Percentiles rank a stretch among this genome's conserved stretches.
phyloP scores from a whole-genome alignment of 345 rosid genomes.

The Linum trigynum region DNA sequence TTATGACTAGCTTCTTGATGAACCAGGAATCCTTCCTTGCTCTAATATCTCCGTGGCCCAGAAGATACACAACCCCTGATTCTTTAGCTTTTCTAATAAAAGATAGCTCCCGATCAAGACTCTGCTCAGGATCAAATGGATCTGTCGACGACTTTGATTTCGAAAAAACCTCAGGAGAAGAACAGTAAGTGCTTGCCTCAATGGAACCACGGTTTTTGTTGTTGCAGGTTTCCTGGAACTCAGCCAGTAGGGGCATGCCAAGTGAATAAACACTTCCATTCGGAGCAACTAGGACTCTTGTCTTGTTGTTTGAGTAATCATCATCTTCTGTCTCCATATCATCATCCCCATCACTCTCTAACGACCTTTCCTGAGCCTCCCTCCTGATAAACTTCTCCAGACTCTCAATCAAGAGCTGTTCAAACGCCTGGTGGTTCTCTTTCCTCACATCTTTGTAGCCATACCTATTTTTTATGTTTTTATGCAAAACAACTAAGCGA shows the following conservation, averaged over 20 bases:
- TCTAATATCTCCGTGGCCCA: slow-evolving; percentile 94
- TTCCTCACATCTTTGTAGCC: slow-evolving; percentile 94
- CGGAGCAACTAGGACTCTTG: slow-evolving; percentile 77
- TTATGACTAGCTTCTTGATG: slow-evolving; percentile 79
- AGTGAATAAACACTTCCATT: slow-evolving; percentile 89
- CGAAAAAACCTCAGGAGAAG: slow-evolving; percentile 29
- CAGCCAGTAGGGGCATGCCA: slow-evolving; percentile 71
- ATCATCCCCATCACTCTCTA: slow-evolving; percentile 79
- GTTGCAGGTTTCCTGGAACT: slow-evolving; percentile 33
- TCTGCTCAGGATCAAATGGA: slow-evolving; percentile 67
- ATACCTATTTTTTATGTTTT: slow-evolving; percentile 37
- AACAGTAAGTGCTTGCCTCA: slow-evolving; percentile 38
- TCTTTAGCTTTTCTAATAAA: slow-evolving; percentile 88
- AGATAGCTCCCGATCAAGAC: slow-evolving; percentile 87
- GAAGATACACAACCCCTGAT: slow-evolving; percentile 93
- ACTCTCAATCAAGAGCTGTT: slow-evolving; percentile 95
- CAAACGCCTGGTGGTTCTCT: slow-evolving; percentile 91
- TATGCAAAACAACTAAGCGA: no score
- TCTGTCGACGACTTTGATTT: slow-evolving; percentile 19
- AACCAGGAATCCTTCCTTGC: slow-evolving; percentile 99
- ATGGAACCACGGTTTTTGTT: slow-evolving; percentile 8
- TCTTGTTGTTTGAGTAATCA: slow-evolving; percentile 9
- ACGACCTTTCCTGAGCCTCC: slow-evolving; percentile 83
- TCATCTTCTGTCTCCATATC: slow-evolving; percentile 65
- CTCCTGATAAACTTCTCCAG: slow-evolving; percentile 93